A percentile compares a stretch with the other conserved stretches of the same genome.
Evolutionary conservation across 768 basidiomycete genomes (phyloP).

Genomic region (Trametes sanguinea): DNA sequence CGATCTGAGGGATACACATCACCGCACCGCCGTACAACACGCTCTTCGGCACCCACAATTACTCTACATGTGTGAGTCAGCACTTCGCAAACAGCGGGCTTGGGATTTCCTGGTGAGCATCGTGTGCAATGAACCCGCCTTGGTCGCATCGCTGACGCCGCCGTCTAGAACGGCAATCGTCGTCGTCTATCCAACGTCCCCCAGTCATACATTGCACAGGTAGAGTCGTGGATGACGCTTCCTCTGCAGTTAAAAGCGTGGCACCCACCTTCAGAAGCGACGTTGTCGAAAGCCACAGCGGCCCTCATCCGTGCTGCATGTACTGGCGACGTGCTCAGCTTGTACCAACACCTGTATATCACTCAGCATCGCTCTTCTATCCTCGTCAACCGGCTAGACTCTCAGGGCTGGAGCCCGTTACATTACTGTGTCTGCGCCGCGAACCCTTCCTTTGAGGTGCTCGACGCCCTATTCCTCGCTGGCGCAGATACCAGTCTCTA

Average conservation of each 20-base stretch:
- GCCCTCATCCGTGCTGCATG: slow-evolving; percentile 18
- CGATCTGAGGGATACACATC: slow-evolving; percentile 70
- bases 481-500: slow-evolving; percentile 76
- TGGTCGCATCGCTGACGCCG: background rate
- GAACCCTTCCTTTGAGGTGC: slow-evolving; percentile 57
- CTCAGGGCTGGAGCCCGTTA: slow-evolving; percentile 70
- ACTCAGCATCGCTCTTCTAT: slow-evolving; percentile 30
- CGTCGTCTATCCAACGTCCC: slow-evolving; percentile 19
- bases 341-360: slow-evolving; percentile 33
- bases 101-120: slow-evolving; percentile 58
- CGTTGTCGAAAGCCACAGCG: slow-evolving; percentile 12
- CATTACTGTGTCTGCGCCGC: slow-evolving; percentile 65
- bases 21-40: slow-evolving; percentile 73
- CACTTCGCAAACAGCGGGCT: slow-evolving; percentile 61
- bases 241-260: slow-evolving; percentile 8
- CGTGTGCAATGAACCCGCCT: background rate
- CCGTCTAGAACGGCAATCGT: slow-evolving; percentile 9
- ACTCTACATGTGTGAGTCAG: slow-evolving; percentile 70
- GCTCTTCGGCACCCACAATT: slow-evolving; percentile 60
- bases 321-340: slow-evolving; percentile 10
- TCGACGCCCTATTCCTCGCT: slow-evolving; percentile 74
- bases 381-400: slow-evolving; percentile 70
- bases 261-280: slow-evolving; percentile 11
- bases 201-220: slow-evolving; percentile 18
- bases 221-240: slow-evolving; percentile 9